These are phyloP conservation scores for Talaromyces wortmannii DNA, from an alignment of 495 filamentous ascomycete species.

Conservation along the genomic window DNA sequence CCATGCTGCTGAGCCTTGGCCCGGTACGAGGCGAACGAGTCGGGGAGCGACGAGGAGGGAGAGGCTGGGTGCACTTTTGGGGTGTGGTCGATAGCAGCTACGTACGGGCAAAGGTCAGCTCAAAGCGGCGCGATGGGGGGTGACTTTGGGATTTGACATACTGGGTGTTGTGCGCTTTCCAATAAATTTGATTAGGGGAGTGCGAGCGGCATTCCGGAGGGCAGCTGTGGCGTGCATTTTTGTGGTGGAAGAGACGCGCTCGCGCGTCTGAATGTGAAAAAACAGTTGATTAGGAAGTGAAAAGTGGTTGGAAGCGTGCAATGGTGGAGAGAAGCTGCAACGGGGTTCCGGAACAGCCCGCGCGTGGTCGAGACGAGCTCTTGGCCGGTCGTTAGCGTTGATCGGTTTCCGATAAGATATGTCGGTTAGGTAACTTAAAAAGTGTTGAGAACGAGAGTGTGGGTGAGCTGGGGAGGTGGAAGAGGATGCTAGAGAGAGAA, in stretches of 20 bases:
- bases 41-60: constrained; percentile 51
- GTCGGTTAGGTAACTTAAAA: background rate
- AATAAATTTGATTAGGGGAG: constrained; percentile 84
- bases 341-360: constrained; percentile 4
- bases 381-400: background rate
- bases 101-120: background rate
- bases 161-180: constrained; percentile 79
- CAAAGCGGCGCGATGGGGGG: background rate
- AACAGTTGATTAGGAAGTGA: background rate
- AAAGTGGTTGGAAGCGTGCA: background rate
- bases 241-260: constrained; percentile 5
- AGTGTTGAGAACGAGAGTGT: constrained; percentile 1
- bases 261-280: background rate
- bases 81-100: constrained; percentile 68
- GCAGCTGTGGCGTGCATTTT: constrained; percentile 61
- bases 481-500: constrained; percentile 8
- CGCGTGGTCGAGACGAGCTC: background rate
- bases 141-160: constrained; percentile 34
- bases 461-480: constrained; percentile 6
- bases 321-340: no score
- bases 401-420: background rate
- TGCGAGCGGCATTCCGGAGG: constrained; percentile 64
- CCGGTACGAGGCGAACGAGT: constrained; percentile 86
- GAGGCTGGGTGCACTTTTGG: constrained; percentile 57
- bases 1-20: constrained; percentile 91